Evolutionary conservation across 2,329 filamentous ascomycete species (phyloP), one percentile per base, ranked within the genome.

Genomic region (Alternaria conjuncta): DNA sequence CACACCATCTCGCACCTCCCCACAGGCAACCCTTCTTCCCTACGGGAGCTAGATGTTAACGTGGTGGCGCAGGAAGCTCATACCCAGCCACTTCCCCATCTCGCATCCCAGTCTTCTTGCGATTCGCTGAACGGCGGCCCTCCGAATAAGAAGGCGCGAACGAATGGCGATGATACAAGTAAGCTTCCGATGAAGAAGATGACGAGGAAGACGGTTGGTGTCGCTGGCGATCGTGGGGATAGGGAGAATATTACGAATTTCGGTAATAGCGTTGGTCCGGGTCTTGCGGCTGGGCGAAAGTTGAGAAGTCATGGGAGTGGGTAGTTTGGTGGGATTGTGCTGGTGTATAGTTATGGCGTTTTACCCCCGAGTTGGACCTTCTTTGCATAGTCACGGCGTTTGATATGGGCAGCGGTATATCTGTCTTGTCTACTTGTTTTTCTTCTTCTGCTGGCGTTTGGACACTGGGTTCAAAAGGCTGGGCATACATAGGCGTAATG

Each of bases 31-130:
- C 57, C 51, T 18, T 45, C 66, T 30, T 78, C 81, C 60, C 75
- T 85, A 18, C 79, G 83, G 56, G 83, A 85, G 67, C 75, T 85
- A n/a, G 83, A 85, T 69, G 78, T 83, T 79, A 85, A 85, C 61
- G 71, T 80, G 53, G 71, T 82, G 43, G 73, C 74, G 44, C 74
- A 78, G 60, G 73, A 77, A 46, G 71, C 69, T 51, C 75, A 75
- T 53, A 76, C 75, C 9, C 68, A 74, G 12, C 73, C 75, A 41
- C 72, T 77, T 23, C 73, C 74, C 55, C 55, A 54, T 63, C 75
- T 80, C 57, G 64, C 72, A 44, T 79, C 76, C 53, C 69, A 71
- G 23, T 74, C 73, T 13, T 72, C 68, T 11, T 72, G 65, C 46
- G 77, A 78, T 49, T 73, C 66, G 45, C 66, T 71, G 28, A 69